Conservation (phyloP, 2,329 filamentous ascomycete species). For the Cladosporium sp. region DNA sequence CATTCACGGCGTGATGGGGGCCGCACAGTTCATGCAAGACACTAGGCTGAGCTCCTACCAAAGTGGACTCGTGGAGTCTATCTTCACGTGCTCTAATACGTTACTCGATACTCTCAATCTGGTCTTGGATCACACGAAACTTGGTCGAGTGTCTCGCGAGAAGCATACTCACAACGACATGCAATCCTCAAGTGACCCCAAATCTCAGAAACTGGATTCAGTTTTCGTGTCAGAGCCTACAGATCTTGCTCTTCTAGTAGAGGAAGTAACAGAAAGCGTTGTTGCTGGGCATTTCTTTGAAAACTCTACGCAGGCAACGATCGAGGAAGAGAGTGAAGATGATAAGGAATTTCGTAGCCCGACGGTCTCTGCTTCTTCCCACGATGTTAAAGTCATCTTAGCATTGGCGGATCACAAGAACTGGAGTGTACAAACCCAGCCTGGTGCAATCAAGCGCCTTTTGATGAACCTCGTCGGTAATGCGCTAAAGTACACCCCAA, state of each 20-base stretch:
- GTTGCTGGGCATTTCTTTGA: conserved; percentile 45
- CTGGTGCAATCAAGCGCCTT: conserved; percentile 39
- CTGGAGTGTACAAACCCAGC: conserved; percentile 43
- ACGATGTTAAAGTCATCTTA: not conserved
- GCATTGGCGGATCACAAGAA: not conserved
- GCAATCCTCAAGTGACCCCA: not conserved
- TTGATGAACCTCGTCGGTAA: conserved; percentile 41
- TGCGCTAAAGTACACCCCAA: conserved; percentile 40
- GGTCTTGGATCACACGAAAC: conserved; percentile 39
- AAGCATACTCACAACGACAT: not conserved
- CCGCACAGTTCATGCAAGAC: conserved; percentile 45
- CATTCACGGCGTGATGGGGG: conserved; percentile 41
- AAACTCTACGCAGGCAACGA: conserved; percentile 11
- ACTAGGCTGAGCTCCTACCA: conserved; percentile 36
- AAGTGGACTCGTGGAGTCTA: conserved; percentile 39
- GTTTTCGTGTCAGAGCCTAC: conserved; percentile 25
- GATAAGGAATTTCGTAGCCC: not conserved
- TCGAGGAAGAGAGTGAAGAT: not conserved
- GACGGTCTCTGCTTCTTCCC: not conserved
- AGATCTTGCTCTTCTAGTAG: conserved; percentile 42
- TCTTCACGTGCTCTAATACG: conserved; percentile 44
- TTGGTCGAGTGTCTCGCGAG: conserved; percentile 20
- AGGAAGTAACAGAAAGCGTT: conserved; percentile 51
- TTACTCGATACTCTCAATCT: conserved; percentile 42
- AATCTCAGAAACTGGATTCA: not conserved